Evolutionary conservation across 306 rosid species (phyloP), one percentile per base, ranked within the genome.

Genomic region (Cicer cuneatum): DNA sequence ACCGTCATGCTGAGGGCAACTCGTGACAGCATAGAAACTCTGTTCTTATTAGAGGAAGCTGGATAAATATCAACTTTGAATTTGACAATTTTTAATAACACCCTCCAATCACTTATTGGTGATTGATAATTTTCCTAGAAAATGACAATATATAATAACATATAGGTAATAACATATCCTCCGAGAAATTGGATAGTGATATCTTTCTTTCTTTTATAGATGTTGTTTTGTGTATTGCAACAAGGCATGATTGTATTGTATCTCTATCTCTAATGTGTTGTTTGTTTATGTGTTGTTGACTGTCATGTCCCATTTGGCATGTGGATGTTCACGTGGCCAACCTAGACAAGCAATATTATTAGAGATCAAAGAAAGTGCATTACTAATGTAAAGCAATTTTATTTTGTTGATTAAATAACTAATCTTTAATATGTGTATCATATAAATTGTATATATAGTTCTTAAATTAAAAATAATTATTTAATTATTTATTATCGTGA

Each of bases 271-370:
- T 24, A 24, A 2, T 24, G 29, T 21, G 29, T 21, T 21, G 29
- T 21, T 21, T 21, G 29, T 21, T 39, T 69, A 39, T 70, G 43
- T 60, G 66, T 16, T 51, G 67, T 78, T 46, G 63, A 67, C 72
- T 47, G 42, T 67, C 74, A 53, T 77, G 80, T 39, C 69, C 69
- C 78, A 69, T 75, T 15, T 33, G 37, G 52, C 96, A 81, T 90
- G 83, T 85, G 84, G 73, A 64, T 45, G 24, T 70, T 81, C 92
- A 84, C 90, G 78, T 87, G 89, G 92, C 87, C 90, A 89, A 80
- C 86, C 87, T 65, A 79, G 29, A 57, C 75, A 46, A 5, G 8
- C 15, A 29, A 37, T 41, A 38, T 46, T 66, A 48, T 43, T 64
- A 24, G 33, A 24, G 33, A 24, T 24, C 2, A 19, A 19, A 19